Evolutionary conservation across 805 yeast species (phyloP).

Genomic region (Candida golubevii): DNA sequence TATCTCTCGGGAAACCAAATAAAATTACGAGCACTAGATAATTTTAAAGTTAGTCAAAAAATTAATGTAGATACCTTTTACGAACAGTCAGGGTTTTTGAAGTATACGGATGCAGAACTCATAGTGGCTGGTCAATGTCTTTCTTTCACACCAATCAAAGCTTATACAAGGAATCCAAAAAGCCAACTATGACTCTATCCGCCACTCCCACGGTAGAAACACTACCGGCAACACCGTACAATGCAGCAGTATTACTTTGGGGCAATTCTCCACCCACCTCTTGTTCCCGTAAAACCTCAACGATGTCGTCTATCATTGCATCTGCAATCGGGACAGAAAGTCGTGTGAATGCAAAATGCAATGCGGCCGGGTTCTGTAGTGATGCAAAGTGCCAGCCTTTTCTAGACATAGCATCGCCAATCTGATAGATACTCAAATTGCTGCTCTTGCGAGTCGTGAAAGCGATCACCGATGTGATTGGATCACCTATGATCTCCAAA

Average conservation of each 20-base stretch:
- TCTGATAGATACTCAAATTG: slow-evolving; percentile 62
- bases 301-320: slow-evolving; percentile 52
- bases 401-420: slow-evolving; percentile 64
- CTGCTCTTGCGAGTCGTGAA: slow-evolving; percentile 47
- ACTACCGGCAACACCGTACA: slow-evolving; percentile 95
- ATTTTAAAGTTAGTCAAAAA: too few species aligned
- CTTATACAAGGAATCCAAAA: slow-evolving; percentile 78
- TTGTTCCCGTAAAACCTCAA: slow-evolving; percentile 40
- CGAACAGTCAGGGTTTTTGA: slow-evolving; percentile 3
- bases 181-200: slow-evolving; percentile 71
- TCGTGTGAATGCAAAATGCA: slow-evolving; percentile 84
- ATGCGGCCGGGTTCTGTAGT: slow-evolving; percentile 84
- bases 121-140: neutral
- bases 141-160: slow-evolving; percentile 8
- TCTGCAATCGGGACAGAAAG: slow-evolving; percentile 61
- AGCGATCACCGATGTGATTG: slow-evolving; percentile 75
- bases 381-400: slow-evolving; percentile 89
- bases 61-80: neutral
- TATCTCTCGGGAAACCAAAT: too few species aligned
- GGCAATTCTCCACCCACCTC: slow-evolving; percentile 23
- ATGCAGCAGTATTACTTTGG: slow-evolving; percentile 69
- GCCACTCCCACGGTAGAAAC: slow-evolving; percentile 80
- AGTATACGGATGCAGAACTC: neutral
- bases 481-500: slow-evolving; percentile 77
- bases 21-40: too few species aligned